phyloP scores from a whole-genome alignment of 495 filamentous ascomycete genomes.

The Aspergillus panamensis region DNA sequence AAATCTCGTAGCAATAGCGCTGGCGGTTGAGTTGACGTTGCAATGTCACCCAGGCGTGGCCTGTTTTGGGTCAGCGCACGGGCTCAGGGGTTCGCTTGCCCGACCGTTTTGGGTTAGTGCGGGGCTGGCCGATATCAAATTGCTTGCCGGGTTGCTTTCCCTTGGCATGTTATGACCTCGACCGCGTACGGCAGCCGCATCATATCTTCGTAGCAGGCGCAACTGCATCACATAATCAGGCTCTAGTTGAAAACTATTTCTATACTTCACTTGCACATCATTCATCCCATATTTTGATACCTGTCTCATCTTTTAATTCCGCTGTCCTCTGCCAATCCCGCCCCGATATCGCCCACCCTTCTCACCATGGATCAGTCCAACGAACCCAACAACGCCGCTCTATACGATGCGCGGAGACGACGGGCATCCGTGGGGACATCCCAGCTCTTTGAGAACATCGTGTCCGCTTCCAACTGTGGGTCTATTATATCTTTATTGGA shows the following conservation, averaged over 20 bases:
- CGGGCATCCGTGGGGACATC: constrained; percentile 71
- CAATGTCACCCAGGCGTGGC: constrained; percentile 41
- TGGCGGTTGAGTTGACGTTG: constrained; percentile 66
- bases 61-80: constrained; percentile 48
- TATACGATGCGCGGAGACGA: constrained; percentile 48
- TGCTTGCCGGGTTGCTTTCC: constrained; percentile 17
- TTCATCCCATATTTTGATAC: too few relatives aligned
- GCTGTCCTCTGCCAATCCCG: too few relatives aligned
- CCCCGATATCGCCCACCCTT: not conserved
- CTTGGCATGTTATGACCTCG: constrained; percentile 17
- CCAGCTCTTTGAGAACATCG: constrained; percentile 88
- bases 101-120: constrained; percentile 44
- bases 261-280: too few relatives aligned
- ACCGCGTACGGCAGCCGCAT: constrained; percentile 10
- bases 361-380: constrained; percentile 35
- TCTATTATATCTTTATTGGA: not conserved
- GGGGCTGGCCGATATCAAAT: constrained; percentile 49
- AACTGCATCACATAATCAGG: not conserved
- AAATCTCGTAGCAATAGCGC: constrained; percentile 42
- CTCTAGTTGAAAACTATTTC: not conserved
- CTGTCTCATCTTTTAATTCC: too few relatives aligned
- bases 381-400: constrained; percentile 47
- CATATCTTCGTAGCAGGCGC: not conserved
- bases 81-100: constrained; percentile 50
- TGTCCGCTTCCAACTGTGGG: constrained; percentile 93